Conservation (phyloP, 2,329 filamentous ascomycete species). For the Ascochyta pisi region DNA sequence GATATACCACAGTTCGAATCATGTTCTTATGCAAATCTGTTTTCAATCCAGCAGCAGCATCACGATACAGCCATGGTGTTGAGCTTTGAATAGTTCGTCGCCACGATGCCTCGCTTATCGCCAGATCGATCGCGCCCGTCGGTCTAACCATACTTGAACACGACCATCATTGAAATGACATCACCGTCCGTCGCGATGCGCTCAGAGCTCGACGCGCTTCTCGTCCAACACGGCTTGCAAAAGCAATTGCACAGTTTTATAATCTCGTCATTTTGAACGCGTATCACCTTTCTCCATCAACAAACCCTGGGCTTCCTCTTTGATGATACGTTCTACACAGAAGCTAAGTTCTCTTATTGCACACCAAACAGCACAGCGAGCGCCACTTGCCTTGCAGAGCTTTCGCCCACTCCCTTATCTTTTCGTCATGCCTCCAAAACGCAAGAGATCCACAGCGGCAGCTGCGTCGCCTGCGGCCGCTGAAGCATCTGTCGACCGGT, state of each 20-base stretch:
- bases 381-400: slow-evolving; percentile 19
- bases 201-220: slow-evolving; percentile 32
- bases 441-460: slow-evolving; percentile 37
- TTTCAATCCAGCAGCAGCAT: not conserved
- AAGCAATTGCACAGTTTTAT: slow-evolving; percentile 12
- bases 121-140: slow-evolving; percentile 15
- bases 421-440: slow-evolving; percentile 38
- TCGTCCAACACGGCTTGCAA: slow-evolving; percentile 22
- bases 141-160: slow-evolving; percentile 16
- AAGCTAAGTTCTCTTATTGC: slow-evolving; percentile 24
- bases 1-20: not conserved
- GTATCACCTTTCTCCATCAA: slow-evolving; percentile 9
- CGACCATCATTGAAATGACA: slow-evolving; percentile 28
- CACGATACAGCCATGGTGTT: slow-evolving; percentile 2
- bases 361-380: slow-evolving; percentile 27
- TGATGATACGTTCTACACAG: slow-evolving; percentile 40
- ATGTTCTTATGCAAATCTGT: not conserved
- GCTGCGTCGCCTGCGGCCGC: slow-evolving; percentile 24
- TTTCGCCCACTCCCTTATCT: slow-evolving; percentile 13
- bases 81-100: not conserved
- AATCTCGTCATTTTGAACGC: slow-evolving; percentile 1
- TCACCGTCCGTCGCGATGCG: slow-evolving; percentile 20
- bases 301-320: slow-evolving; percentile 20
- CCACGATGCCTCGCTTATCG: slow-evolving; percentile 23
- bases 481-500: slow-evolving; percentile 17